Evolutionary conservation across 2,329 filamentous ascomycete genomes (phyloP), one percentile per base, ranked within the genome.

Genomic region (Xylariaceae sp.): DNA sequence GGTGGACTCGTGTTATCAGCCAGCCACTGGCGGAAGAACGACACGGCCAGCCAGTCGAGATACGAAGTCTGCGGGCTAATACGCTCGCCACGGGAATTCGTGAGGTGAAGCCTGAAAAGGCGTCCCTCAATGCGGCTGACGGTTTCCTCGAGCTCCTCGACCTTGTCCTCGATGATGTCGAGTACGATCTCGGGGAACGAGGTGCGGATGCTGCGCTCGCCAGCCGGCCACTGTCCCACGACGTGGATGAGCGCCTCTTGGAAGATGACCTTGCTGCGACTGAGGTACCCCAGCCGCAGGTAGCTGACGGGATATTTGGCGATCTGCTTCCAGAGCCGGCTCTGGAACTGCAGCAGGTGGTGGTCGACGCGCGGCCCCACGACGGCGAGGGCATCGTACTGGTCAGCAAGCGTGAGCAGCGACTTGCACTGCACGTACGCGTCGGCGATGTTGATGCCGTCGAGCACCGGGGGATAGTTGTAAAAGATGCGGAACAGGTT

Each of bases 401-500:
- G 91, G 73, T 97, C 92, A n/a, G 92, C 93, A 15, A 97, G 80
- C 10, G 85, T 84, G 33, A 97, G 82, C 2, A 97, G 82, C 10
- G 90, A 88, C 73, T 97, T 96, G 81, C 91, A 96, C 73, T 97
- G 91, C 36, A 94, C 87, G 68, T 97, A 97, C 20, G 92, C 92
- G 57, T 92, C 88, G 48, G 92, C 91, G 60, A 97, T 96, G 70
- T 94, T 96, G 70, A 94, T 81, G 21, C 84, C 82, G 72, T 96
- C 92, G 26, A 97, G 81, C 0, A 85, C 69, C 0, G 93, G 93
- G 0, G 91, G 78, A 70, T 95, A 90, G 72, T 97, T 96, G 79
- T 97, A 97, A 77, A 97, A 96, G 58, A 94, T 88, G 64, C 92
- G 89, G 71, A 97, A 95, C 18, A 97, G 81, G 70, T 97, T 97